Evolutionary conservation across 495 filamentous ascomycete genomes (phyloP).

Genomic region (Sphaerosporella brunnea): DNA sequence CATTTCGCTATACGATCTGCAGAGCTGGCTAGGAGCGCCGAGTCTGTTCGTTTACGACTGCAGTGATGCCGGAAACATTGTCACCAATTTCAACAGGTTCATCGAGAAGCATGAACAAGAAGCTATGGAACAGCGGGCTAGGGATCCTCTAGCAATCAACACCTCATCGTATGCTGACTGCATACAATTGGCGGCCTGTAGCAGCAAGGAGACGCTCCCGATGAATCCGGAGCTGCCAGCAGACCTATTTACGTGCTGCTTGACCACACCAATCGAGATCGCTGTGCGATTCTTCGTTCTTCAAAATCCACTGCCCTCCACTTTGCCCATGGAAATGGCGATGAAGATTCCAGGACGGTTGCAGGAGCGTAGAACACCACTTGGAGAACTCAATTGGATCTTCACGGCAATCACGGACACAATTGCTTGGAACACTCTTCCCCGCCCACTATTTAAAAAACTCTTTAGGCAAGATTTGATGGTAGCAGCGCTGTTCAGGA

Average conservation of each 20-base stretch:
- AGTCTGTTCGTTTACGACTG: slow-evolving; percentile 97
- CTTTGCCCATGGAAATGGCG: slow-evolving; percentile 60
- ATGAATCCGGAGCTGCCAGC: slow-evolving; percentile 93
- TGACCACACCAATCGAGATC: slow-evolving; percentile 95
- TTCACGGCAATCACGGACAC: slow-evolving; percentile 98
- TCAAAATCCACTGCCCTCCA: slow-evolving; percentile 68
- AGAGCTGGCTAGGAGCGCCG: slow-evolving; percentile 87
- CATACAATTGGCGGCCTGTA: slow-evolving; percentile 87
- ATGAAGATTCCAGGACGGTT: slow-evolving; percentile 65
- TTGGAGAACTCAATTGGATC: slow-evolving; percentile 97
- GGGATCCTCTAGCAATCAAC: slow-evolving; percentile 55
- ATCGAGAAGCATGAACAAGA: slow-evolving; percentile 85
- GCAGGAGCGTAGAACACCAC: slow-evolving; percentile 81
- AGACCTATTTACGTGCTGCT: slow-evolving; percentile 87
- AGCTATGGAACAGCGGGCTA: slow-evolving; percentile 49
- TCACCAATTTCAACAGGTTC: slow-evolving; percentile 83
- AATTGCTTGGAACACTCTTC: slow-evolving; percentile 91
- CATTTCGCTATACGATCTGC: slow-evolving; percentile 86
- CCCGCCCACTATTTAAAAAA: slow-evolving; percentile 79
- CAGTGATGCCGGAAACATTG: slow-evolving; percentile 86
- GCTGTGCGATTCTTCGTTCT: slow-evolving; percentile 86
- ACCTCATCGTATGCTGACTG: slow-evolving; percentile 51
- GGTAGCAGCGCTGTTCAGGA: slow-evolving; percentile 91
- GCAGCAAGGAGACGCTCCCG: slow-evolving; percentile 72
- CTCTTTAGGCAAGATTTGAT: slow-evolving; percentile 97